Base-by-base conservation (phyloP, 331 rosid genomes). In the Saraca asoca region DNA sequence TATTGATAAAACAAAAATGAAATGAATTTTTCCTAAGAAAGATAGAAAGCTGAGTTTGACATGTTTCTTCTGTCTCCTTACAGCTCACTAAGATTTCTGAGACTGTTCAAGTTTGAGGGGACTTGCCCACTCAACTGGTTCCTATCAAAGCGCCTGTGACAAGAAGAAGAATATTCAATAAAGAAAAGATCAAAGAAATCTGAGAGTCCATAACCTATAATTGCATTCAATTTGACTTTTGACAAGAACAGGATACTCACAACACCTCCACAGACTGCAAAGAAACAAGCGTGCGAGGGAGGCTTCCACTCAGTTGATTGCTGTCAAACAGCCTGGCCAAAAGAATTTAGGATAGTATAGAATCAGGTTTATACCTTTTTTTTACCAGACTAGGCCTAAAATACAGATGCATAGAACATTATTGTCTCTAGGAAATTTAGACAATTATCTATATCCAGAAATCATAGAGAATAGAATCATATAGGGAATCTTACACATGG, bases 81-180 rank as follows among this genome's bases (percentile, higher is more conserved):
- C 95, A 90, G 64, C 64, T 85, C 81, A 15, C 74, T 2, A 4
- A 87, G 78, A 0, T 16, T 52, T 15, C 66, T 60, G 46, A 90
- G 90, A 37, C 34, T 64, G 37, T 7, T 80, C 51, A 90, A 60
- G 76, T 2, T 80, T 10, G 79, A 9, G 69, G 90, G 96, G 37
- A 85, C 69, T 13, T 19, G 14, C 17, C 85, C 92, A 6, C 2
- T 58, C 39, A 90, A 68, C 6, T 39, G 5, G 38, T 90, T 90
- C 60, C 65, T 14, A 48, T 90, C 95, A 11, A 87, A 66, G 67
- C 91, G 90, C 51, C 95, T 90, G 85, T 12, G 45, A 13, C 46
- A 72, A 77, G 59, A 54, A 68, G 60, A 52, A 58, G 59, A 1
- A 55, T 45, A 20, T 58, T 73, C 63, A 51, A 38, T 38, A 5